Evolutionary conservation across 1,284 basidiomycete genomes (phyloP), one percentile per base, ranked within the genome.

Genomic region (Tylopilus sp.): DNA sequence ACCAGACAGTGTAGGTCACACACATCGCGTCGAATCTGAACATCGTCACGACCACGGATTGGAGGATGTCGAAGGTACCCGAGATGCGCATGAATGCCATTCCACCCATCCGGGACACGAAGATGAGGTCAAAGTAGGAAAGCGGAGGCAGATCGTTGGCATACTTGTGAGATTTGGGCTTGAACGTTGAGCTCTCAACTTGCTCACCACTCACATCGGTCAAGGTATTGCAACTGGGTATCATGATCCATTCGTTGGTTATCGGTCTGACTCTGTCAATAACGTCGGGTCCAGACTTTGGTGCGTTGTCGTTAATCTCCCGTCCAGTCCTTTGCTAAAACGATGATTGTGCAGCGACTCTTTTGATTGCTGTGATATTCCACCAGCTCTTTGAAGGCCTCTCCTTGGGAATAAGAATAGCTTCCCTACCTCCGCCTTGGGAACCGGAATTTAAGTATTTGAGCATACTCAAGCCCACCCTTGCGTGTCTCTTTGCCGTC

Each of bases 341-440:
- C 34, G 37, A 41, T 37, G 33, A 21, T 45, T 4, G 23, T 9
- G 3, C 42, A 93, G 90, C 89, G 5, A 89, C 91, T 1, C 85
- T 93, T 13, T 84, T 91, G 10, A 86, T 88, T 19, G 92, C 92
- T 2, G 87, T 93, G 48, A 81, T 88, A 59, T 93, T 93, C 76
- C 92, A 93, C 75, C 92, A 93, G 74, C 81, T 93, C 16, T 93
- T 93, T 72, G 92, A 93, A 75, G 92, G 92, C 0, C 83, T 93
- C 14, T 92, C 91, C 2, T 83, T 93, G 31, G 92, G 92, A 8
- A 91, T 93, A 63, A 85, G 92, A 27, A 92, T 93, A 73, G 88
- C 92, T 5, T 83, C 85, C 1, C 82, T 93, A 8, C 89, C 89
- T 0, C 79, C 84, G 0, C 66, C 80, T 64, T 70, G 75, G 48